These are phyloP conservation scores for Kappamyces sp. DNA, from an alignment of 192 early-diverging fungal species.

Conservation along the genomic window DNA sequence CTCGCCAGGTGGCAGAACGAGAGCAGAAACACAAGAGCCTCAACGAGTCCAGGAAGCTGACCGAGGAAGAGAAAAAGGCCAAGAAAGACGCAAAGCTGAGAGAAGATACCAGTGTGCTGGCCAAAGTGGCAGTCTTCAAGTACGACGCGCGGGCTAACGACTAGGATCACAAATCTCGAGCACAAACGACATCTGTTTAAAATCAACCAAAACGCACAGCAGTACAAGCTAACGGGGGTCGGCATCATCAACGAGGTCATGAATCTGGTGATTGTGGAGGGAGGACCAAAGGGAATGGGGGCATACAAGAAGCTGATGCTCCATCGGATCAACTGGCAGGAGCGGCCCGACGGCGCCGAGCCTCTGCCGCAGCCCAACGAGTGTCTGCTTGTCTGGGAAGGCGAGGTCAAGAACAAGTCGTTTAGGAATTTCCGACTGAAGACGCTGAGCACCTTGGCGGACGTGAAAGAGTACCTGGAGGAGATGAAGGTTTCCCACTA, in stretches of 20 bases:
- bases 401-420: constrained; percentile 66
- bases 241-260: constrained; percentile 69
- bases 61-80: constrained; percentile 75
- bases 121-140: constrained; percentile 82
- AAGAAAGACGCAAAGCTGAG: constrained; percentile 71
- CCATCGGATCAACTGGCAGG: constrained; percentile 87
- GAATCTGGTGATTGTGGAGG: constrained; percentile 87
- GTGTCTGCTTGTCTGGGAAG: constrained; percentile 94
- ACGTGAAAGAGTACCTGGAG: constrained; percentile 67
- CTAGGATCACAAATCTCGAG: constrained; percentile 67
- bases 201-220: constrained; percentile 82
- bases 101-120: constrained; percentile 61
- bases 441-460: constrained; percentile 65
- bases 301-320: constrained; percentile 97
- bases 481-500: constrained; percentile 70
- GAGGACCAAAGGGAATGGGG: constrained; percentile 80
- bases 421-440: constrained; percentile 75
- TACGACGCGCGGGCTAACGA: constrained; percentile 28
- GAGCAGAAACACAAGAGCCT: constrained; percentile 73
- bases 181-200: constrained; percentile 86
- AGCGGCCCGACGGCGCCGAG: constrained; percentile 19
- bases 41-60: constrained; percentile 78
- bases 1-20: constrained; percentile 76
- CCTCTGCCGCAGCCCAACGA: constrained; percentile 57
- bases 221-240: constrained; percentile 77